phyloP scores from a whole-genome alignment of 352 stramenopile genomes.

The Pythium brassicae region DNA sequence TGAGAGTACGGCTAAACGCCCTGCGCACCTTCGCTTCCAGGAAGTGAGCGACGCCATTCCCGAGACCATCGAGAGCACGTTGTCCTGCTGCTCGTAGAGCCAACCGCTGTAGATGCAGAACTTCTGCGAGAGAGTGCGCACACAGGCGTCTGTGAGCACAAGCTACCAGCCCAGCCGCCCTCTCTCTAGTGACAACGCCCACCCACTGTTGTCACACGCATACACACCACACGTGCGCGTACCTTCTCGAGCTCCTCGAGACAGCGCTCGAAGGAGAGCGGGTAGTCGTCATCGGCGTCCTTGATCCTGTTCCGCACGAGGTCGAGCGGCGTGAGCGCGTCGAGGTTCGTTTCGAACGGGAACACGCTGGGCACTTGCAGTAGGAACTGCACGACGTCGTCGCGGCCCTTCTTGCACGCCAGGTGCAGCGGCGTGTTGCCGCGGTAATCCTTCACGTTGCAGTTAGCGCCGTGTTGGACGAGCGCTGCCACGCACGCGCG shows the following conservation, averaged over 20 bases:
- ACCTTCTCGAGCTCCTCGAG: slow-evolving; percentile 63
- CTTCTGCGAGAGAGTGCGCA: slow-evolving; percentile 18
- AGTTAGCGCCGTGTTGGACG: slow-evolving; percentile 37
- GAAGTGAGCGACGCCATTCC: slow-evolving; percentile 59
- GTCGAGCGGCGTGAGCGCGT: slow-evolving; percentile 44
- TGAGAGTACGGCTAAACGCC: neutral
- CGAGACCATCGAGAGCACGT: slow-evolving; percentile 53
- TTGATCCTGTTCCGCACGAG: slow-evolving; percentile 29
- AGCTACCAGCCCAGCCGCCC: too few species aligned
- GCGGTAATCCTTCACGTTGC: slow-evolving; percentile 41
- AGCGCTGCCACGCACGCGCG: slow-evolving; percentile 41
- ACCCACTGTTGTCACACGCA: too few species aligned
- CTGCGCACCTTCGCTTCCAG: slow-evolving; percentile 32
- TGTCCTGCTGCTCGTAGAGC: slow-evolving; percentile 63
- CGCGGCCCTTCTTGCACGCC: slow-evolving; percentile 38
- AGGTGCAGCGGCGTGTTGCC: slow-evolving; percentile 55
- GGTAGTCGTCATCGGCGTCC: slow-evolving; percentile 17
- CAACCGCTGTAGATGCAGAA: slow-evolving; percentile 58
- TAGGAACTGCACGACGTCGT: slow-evolving; percentile 39
- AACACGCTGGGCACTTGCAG: slow-evolving; percentile 30
- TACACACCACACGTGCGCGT: too few species aligned
- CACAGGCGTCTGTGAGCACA: too few species aligned
- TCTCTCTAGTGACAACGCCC: too few species aligned
- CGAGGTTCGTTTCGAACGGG: slow-evolving; percentile 41
- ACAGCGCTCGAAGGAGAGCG: slow-evolving; percentile 30